Evolutionary conservation across 306 rosid genomes (phyloP).

Genomic region (Citrullus mucosospermus): DNA sequence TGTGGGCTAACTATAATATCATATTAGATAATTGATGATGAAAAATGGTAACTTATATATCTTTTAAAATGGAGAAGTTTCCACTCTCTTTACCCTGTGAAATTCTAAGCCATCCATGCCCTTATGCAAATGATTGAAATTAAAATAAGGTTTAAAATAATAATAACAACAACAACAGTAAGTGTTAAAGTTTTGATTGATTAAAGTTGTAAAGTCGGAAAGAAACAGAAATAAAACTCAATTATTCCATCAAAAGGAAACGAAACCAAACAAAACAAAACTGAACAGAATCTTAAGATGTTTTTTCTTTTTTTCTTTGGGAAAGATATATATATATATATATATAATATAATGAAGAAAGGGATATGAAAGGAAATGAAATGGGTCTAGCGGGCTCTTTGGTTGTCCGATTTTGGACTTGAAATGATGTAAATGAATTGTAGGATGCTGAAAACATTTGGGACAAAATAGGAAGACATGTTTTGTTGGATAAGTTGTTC

Average conservation of each 20-base stretch:
- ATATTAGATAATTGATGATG: too few relatives aligned
- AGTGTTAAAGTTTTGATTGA: not conserved
- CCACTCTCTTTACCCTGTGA: too few relatives aligned
- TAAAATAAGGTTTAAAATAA: not conserved
- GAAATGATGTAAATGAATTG: not conserved
- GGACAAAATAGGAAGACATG: slow-evolving; percentile 1
- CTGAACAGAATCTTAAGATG: not conserved
- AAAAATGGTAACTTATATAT: too few relatives aligned
- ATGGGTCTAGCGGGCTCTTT: slow-evolving; percentile 2
- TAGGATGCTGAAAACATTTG: not conserved
- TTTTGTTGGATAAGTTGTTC: not conserved
- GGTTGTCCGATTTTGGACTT: not conserved
- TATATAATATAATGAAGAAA: not conserved
- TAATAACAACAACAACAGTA: not conserved
- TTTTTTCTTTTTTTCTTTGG: too few relatives aligned
- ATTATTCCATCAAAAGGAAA: not conserved
- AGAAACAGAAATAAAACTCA: not conserved
- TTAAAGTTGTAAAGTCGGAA: not conserved
- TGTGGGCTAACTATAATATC: too few relatives aligned
- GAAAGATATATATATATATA: too few relatives aligned
- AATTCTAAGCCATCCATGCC: too few relatives aligned
- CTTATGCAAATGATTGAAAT: not conserved
- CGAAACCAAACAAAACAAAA: not conserved
- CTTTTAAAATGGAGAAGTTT: too few relatives aligned
- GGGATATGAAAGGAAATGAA: not conserved